A percentile compares a stretch with the other conserved stretches of the same genome.
Conservation (phyloP, 2,329 filamentous ascomycete species). For the Raffaelea arxii region DNA sequence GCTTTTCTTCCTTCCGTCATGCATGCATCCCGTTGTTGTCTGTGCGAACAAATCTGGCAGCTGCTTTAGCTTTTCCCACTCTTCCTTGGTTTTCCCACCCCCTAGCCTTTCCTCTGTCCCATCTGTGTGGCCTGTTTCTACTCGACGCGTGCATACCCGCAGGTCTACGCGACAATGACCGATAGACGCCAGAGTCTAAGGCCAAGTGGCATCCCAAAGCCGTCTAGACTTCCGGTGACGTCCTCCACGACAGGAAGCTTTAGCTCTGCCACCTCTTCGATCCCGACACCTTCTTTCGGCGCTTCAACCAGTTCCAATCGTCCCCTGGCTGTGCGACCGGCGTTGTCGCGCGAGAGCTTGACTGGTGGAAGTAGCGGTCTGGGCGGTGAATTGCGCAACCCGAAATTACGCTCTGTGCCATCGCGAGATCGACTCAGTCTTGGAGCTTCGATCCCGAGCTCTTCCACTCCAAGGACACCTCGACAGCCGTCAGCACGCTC, state of each 20-base stretch:
- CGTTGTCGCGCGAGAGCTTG: background rate
- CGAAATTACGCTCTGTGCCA: slow-evolving; percentile 29
- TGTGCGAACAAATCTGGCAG: no score
- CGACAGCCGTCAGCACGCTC: slow-evolving; percentile 9
- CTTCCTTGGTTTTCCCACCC: no score
- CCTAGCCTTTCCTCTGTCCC: no score
- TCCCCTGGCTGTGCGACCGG: background rate
- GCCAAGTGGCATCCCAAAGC: slow-evolving; percentile 1
- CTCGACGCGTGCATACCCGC: no score
- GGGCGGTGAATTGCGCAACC: slow-evolving; percentile 24
- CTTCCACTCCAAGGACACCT: background rate
- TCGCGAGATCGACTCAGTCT: slow-evolving; percentile 28
- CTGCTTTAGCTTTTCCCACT: no score
- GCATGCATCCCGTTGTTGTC: no score
- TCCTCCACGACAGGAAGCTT: background rate
- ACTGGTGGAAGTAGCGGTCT: background rate
- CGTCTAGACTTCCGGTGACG: slow-evolving; percentile 1
- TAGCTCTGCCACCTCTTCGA: background rate
- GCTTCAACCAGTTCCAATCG: background rate
- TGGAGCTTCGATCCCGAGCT: background rate
- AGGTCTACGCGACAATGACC: background rate
- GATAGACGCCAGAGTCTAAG: slow-evolving; percentile 1
- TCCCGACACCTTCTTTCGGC: background rate
- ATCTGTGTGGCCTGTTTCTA: no score
- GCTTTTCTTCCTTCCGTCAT: no score